Evolutionary conservation across 1,139 yeast species (phyloP).

Genomic region (Eremothecium gossypii): DNA sequence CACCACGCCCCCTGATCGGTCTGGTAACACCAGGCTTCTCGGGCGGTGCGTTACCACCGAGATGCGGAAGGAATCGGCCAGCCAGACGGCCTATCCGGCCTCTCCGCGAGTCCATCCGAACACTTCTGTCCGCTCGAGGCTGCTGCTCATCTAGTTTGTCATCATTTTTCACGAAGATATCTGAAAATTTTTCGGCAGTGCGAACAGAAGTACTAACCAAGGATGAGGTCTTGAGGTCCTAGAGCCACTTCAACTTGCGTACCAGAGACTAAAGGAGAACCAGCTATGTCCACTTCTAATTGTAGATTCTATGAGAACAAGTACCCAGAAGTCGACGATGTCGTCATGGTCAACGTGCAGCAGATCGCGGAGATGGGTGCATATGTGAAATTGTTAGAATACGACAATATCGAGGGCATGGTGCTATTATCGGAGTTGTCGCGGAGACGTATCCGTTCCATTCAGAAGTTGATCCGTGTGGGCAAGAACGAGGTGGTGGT

Average conservation of each 20-base stretch:
- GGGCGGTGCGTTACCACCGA: too few relatives aligned
- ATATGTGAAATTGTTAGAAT: conserved; percentile 87
- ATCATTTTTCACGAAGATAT: not conserved
- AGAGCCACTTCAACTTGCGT: not conserved
- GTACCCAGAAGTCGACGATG: conserved; percentile 97
- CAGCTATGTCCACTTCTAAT: conserved; percentile 70
- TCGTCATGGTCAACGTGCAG: conserved; percentile 97
- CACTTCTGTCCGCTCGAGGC: too few relatives aligned
- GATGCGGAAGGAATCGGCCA: too few relatives aligned
- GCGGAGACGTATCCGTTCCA: conserved; percentile 97
- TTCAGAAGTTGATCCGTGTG: conserved; percentile 93
- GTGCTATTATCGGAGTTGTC: conserved; percentile 90
- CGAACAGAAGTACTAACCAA: not conserved
- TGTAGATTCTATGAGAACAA: conserved; percentile 97
- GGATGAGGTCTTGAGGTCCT: not conserved
- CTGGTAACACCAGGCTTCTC: too few relatives aligned
- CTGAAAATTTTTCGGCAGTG: conserved; percentile 1
- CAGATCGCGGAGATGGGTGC: conserved; percentile 99
- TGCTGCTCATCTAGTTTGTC: too few relatives aligned
- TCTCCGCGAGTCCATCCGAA: too few relatives aligned
- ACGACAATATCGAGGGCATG: conserved; percentile 98
- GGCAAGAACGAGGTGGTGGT: conserved; percentile 98
- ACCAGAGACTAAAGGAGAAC: not conserved
- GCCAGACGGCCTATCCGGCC: too few relatives aligned
- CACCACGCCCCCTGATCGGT: too few relatives aligned